These are phyloP conservation scores for Lolium rigidum DNA, from an alignment of 176 grass and related monocot genomes.

Conservation along the genomic window DNA sequence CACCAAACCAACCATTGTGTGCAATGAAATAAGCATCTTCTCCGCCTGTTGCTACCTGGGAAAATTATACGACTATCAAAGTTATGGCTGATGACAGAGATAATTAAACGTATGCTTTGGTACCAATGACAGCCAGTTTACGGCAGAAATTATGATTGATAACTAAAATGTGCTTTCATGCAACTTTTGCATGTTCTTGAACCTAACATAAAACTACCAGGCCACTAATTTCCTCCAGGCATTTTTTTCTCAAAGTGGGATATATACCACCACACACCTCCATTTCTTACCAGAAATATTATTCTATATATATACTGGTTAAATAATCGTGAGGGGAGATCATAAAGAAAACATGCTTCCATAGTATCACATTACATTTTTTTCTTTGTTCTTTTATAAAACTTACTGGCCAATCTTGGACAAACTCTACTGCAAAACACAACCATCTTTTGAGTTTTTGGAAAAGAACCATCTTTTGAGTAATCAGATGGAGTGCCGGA, in stretches of 20 bases:
- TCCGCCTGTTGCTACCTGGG: conserved; percentile 73
- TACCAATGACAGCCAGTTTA: too few relatives aligned
- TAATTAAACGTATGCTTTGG: too few relatives aligned
- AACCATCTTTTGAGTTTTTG: too few relatives aligned
- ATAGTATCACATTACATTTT: too few relatives aligned
- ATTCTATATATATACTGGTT: neutral
- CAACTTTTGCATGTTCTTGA: neutral
- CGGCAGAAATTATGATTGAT: too few relatives aligned
- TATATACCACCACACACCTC: neutral
- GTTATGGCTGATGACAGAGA: too few relatives aligned
- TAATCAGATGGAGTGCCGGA: neutral
- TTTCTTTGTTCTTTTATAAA: too few relatives aligned
- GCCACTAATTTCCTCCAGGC: neutral
- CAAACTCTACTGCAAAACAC: too few relatives aligned
- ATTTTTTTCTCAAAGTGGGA: neutral
- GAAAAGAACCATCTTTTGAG: neutral
- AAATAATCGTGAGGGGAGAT: too few relatives aligned
- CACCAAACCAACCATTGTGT: conserved; percentile 76
- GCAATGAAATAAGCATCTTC: conserved; percentile 93
- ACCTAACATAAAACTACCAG: neutral
- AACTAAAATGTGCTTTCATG: neutral
- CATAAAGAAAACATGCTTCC: too few relatives aligned
- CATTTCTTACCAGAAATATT: neutral
- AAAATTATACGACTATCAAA: conserved; percentile 32
- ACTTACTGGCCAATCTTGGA: too few relatives aligned